These are phyloP conservation scores for Aegilops sharonensis DNA, from an alignment of 176 grass and related monocot genomes.

Conservation along the genomic window DNA sequence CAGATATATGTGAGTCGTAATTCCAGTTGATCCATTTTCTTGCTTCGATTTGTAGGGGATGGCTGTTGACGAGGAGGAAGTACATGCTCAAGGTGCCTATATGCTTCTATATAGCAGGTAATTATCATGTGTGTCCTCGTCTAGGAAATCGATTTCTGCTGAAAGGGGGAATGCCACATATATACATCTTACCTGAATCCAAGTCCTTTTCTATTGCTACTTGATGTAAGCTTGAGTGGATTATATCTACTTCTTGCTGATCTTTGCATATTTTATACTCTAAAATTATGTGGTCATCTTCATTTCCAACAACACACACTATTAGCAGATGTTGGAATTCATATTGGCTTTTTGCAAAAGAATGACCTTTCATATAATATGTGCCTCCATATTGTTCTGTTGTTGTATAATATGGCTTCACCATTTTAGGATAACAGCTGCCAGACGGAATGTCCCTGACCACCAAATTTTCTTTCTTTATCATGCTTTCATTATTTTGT, in stretches of 20 bases:
- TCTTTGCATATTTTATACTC: conserved; percentile 13
- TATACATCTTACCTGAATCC: neutral
- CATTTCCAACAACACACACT: conserved; percentile 9
- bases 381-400: conserved; percentile 9
- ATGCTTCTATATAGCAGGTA: conserved; percentile 97
- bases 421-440: neutral
- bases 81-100: conserved; percentile 96
- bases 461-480: neutral
- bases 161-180: neutral
- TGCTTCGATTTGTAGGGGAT: conserved; percentile 63
- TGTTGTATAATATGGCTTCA: neutral
- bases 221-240: conserved; percentile 11
- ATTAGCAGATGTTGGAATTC: neutral
- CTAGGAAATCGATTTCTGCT: conserved; percentile 1
- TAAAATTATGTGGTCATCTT: neutral
- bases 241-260: conserved; percentile 15
- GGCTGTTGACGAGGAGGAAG: conserved; percentile 74
- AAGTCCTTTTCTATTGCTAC: conserved; percentile 15
- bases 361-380: neutral
- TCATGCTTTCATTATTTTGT: neutral
- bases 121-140: neutral
- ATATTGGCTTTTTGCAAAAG: conserved; percentile 2
- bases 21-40: conserved; percentile 8
- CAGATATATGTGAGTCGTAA: neutral
- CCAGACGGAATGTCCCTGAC: neutral